Base-by-base conservation (phyloP, 2,329 filamentous ascomycete genomes). In the Niveomyces coronatus region DNA sequence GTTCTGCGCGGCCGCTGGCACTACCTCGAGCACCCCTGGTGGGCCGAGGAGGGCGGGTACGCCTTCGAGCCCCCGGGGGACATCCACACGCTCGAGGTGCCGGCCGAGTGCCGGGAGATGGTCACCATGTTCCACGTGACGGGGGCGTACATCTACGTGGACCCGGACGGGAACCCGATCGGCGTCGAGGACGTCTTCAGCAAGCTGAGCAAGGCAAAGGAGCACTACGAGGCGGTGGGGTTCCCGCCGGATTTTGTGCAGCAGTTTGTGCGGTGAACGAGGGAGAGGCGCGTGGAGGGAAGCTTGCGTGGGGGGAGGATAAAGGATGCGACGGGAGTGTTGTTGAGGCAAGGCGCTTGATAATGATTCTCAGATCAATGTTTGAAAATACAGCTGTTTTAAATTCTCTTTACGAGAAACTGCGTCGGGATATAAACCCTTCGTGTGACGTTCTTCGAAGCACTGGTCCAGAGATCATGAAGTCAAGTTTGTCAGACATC, bases 21-120 rank as follows among this genome's bases (percentile, higher is more conserved):
- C 37, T 59, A 60, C 30, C 49, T 60, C 3, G 56, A 60, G 40
- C 55, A 60, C 29, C 45, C 47, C 1, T 58, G 56, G 55, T 60
- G 54, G 57, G 57, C 56, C 0, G 49, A 46, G 1, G 53, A 58
- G 35, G 56, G 56, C 5, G 50, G 57, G 3, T 54, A 58, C 41
- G 52, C 54, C 0, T 60, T 51, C 35, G 56, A 58, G 46, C 56
- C 56, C 1, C 54, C 49, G 1, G 55, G 55, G 2, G 53, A 60
- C 31, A 59, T 58, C 19, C 55, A 60, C 32, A 60, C 55, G 4
- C 43, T 59, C 7, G 52, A 57, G 34, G 56, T 58, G 1, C 53
- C 56, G 1, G 51, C 54, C 2, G 56, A 51, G 9, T 54, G 57
- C 1, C 44, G 48, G 26, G 55, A 59, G 39, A 58, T 58, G 55